A percentile compares a stretch with the other conserved stretches of the same genome.
Evolutionary conservation across 306 rosid species (phyloP).

Genomic region (Dalbergia oliveri): DNA sequence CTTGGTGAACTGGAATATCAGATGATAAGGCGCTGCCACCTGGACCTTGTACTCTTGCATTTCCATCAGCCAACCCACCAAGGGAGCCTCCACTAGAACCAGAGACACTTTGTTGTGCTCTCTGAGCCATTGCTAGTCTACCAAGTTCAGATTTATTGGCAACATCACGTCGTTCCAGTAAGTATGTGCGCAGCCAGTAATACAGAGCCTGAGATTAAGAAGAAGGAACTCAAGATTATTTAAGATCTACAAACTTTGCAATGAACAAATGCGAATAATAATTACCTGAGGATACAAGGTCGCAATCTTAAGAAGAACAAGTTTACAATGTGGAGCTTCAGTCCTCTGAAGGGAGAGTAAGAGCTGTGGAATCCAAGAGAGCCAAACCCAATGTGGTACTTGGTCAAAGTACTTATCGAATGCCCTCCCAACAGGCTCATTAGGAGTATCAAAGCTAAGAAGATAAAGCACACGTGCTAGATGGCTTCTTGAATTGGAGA

Average conservation of each 20-base stretch:
- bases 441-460: conserved; percentile 94
- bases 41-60: conserved; percentile 81
- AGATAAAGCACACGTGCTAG: conserved; percentile 96
- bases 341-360: conserved; percentile 97
- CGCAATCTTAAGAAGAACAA: conserved; percentile 91
- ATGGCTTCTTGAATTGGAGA: conserved; percentile 96
- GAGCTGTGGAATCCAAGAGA: conserved; percentile 99
- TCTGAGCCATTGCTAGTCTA: conserved; percentile 92
- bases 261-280: conserved; percentile 33
- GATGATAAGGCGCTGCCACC: conserved; percentile 66
- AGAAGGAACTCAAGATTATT: conserved; percentile 45
- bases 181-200: conserved; percentile 98
- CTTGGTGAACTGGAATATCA: conserved; percentile 84
- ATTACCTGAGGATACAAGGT: conserved; percentile 90
- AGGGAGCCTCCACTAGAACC: conserved; percentile 72
- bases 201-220: conserved; percentile 80
- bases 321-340: conserved; percentile 96
- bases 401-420: conserved; percentile 93
- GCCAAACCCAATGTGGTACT: conserved; percentile 99
- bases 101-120: conserved; percentile 83
- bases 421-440: conserved; percentile 91
- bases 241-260: conserved; percentile 20
- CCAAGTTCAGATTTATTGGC: conserved; percentile 94
- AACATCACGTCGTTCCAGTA: conserved; percentile 97
- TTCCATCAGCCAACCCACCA: conserved; percentile 86